phyloP scores from a whole-genome alignment of 306 rosid genomes.

The Medicago lupulina region DNA sequence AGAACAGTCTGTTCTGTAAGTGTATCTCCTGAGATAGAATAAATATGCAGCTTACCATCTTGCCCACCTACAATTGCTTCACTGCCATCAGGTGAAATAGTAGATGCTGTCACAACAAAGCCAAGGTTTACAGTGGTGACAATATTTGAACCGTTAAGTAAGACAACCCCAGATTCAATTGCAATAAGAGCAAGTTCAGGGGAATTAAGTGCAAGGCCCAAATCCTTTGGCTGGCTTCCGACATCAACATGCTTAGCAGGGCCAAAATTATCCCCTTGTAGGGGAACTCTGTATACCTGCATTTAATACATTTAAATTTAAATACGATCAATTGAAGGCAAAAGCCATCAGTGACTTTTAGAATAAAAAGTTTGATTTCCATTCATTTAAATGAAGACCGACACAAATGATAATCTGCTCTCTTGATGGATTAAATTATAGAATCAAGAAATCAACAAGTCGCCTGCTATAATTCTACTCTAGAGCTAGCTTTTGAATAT shows the following conservation, averaged over 20 bases:
- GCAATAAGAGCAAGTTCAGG: slow-evolving; percentile 83
- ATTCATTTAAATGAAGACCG: slow-evolving; percentile 15
- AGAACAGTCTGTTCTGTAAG: slow-evolving; percentile 74
- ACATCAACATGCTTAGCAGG: slow-evolving; percentile 77
- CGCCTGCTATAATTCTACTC: slow-evolving; percentile 10
- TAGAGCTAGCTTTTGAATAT: slow-evolving; percentile 16
- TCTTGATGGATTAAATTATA: neutral
- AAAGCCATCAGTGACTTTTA: neutral
- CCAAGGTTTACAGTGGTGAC: slow-evolving; percentile 73
- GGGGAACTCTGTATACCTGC: slow-evolving; percentile 86
- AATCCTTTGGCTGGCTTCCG: slow-evolving; percentile 94
- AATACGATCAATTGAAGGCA: slow-evolving; percentile 19
- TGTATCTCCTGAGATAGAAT: slow-evolving; percentile 74
- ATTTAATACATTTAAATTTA: slow-evolving; percentile 24
- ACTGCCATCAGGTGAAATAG: slow-evolving; percentile 86
- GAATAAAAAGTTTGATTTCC: slow-evolving; percentile 21
- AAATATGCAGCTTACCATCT: slow-evolving; percentile 86
- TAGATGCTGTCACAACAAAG: slow-evolving; percentile 75
- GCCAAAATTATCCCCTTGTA: slow-evolving; percentile 70
- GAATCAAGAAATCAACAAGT: slow-evolving; percentile 20
- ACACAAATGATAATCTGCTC: slow-evolving; percentile 13
- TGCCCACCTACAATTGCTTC: slow-evolving; percentile 94
- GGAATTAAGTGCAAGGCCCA: slow-evolving; percentile 70
- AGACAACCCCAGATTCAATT: slow-evolving; percentile 82
- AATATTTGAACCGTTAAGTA: slow-evolving; percentile 69